These are phyloP conservation scores for Candida patagonica DNA, from an alignment of 805 yeast genomes.

Conservation along the genomic window DNA sequence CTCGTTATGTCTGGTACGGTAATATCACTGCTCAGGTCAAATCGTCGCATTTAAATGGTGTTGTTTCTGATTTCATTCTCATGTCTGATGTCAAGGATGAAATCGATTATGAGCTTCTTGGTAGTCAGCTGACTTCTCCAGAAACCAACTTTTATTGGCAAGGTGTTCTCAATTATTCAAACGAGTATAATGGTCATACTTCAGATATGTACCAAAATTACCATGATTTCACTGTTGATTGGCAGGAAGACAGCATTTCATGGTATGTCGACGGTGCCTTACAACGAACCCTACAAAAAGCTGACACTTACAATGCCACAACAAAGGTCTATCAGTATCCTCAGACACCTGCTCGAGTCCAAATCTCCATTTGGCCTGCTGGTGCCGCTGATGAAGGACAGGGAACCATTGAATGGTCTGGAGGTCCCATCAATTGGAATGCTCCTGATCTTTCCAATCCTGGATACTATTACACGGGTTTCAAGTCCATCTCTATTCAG, in stretches of 20 bases:
- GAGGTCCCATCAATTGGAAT: constrained; percentile 81
- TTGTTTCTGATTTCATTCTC: constrained; percentile 70
- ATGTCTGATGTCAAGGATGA: constrained; percentile 85
- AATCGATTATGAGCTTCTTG: constrained; percentile 81
- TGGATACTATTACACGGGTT: constrained; percentile 72
- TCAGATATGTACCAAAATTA: constrained; percentile 50
- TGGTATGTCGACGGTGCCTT: constrained; percentile 68
- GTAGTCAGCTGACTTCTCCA: constrained; percentile 54
- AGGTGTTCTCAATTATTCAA: constrained; percentile 61
- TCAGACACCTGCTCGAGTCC: constrained; percentile 83
- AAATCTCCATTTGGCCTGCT: constrained; percentile 50
- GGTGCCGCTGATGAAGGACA: constrained; percentile 39
- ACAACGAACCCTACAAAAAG: constrained; percentile 54
- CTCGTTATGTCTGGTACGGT: constrained; percentile 83
- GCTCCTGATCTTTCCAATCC: constrained; percentile 58
- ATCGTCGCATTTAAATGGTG: constrained; percentile 71
- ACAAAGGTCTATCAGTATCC: constrained; percentile 65
- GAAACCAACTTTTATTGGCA: constrained; percentile 77
- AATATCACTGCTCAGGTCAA: constrained; percentile 59
- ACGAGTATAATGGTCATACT: constrained; percentile 37
- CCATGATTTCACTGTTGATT: constrained; percentile 71
- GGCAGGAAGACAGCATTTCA: constrained; percentile 60
- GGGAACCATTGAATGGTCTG: constrained; percentile 77
- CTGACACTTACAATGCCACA: constrained; percentile 50
- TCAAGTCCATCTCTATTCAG: constrained; percentile 50